phyloP scores from a whole-genome alignment of 495 filamentous ascomycete species.

The Arthonia radiata region DNA sequence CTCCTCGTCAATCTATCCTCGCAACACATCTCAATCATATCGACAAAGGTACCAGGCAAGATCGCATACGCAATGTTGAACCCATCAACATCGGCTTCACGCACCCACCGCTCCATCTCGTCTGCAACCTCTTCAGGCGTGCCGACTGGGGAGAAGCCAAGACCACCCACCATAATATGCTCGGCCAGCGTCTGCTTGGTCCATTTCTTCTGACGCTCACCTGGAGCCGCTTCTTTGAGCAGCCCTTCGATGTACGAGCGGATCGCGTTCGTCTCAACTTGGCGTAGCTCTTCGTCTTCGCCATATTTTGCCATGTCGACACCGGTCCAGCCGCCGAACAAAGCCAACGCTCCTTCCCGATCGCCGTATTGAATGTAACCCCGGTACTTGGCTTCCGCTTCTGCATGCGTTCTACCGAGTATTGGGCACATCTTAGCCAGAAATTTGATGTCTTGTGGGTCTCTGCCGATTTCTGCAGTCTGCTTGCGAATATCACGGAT shows the following conservation, averaged over 20 bases:
- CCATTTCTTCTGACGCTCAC: too few species aligned
- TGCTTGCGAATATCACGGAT: constrained; percentile 26
- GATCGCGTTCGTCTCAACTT: constrained; percentile 39
- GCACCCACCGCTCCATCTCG: constrained; percentile 32
- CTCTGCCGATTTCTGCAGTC: constrained; percentile 19
- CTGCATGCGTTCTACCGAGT: constrained; percentile 27
- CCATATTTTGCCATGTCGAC: constrained; percentile 26
- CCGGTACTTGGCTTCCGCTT: constrained; percentile 23
- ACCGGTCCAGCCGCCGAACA: constrained; percentile 39
- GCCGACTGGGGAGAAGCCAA: constrained; percentile 26
- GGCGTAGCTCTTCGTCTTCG: constrained; percentile 30
- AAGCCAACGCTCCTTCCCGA: constrained; percentile 28
- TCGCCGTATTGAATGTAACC: constrained; percentile 27
- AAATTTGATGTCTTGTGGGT: constrained; percentile 27
- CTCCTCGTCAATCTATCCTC: too few species aligned
- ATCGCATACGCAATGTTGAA: constrained; percentile 40
- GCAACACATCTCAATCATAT: constrained; percentile 36
- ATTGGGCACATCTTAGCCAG: constrained; percentile 31
- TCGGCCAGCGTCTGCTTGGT: constrained; percentile 34
- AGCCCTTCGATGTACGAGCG: constrained; percentile 22
- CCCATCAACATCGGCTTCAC: constrained; percentile 37
- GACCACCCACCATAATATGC: constrained; percentile 31
- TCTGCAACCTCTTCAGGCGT: constrained; percentile 32
- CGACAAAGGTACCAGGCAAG: constrained; percentile 35
- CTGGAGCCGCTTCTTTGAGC: constrained; percentile 24